Conservation (phyloP, 2,329 filamentous ascomycete genomes). For the Trichoderma sp. region DNA sequence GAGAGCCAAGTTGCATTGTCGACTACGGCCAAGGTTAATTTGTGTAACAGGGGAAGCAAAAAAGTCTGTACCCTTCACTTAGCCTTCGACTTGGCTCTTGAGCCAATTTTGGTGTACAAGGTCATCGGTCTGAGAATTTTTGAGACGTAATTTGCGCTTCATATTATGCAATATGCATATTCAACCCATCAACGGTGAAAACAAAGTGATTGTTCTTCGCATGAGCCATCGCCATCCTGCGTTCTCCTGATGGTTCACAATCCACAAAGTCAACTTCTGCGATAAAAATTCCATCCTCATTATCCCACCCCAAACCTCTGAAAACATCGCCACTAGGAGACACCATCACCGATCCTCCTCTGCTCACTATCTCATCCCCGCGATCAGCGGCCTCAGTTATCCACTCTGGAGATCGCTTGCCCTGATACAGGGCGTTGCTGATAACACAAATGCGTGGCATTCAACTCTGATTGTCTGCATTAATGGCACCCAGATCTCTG, state of each 20-base stretch:
- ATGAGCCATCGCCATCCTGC: not conserved
- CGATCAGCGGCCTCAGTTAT: not conserved
- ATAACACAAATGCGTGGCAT: not conserved
- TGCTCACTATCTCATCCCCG: not conserved
- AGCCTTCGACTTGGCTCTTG: not conserved
- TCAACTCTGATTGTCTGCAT: slow-evolving; percentile 13
- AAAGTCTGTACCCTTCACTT: not conserved
- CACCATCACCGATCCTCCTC: slow-evolving; percentile 4
- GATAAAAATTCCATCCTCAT: not conserved
- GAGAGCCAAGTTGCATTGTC: not conserved
- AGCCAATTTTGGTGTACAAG: not conserved
- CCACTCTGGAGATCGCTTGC: not conserved
- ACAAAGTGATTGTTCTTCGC: not conserved
- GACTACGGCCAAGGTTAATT: not conserved
- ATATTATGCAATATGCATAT: not conserved
- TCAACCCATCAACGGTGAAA: not conserved
- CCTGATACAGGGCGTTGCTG: not conserved
- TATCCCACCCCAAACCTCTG: not conserved
- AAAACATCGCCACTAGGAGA: not conserved
- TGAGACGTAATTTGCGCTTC: not conserved
- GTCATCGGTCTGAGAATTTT: not conserved
- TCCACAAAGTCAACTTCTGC: slow-evolving; percentile 1
- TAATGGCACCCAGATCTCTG: slow-evolving; percentile 8
- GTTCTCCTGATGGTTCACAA: not conserved
- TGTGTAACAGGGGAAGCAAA: not conserved